Evolutionary conservation across 768 basidiomycete genomes (phyloP), one percentile per base, ranked within the genome.

Genomic region (Pilatotrama ljubarskyi): DNA sequence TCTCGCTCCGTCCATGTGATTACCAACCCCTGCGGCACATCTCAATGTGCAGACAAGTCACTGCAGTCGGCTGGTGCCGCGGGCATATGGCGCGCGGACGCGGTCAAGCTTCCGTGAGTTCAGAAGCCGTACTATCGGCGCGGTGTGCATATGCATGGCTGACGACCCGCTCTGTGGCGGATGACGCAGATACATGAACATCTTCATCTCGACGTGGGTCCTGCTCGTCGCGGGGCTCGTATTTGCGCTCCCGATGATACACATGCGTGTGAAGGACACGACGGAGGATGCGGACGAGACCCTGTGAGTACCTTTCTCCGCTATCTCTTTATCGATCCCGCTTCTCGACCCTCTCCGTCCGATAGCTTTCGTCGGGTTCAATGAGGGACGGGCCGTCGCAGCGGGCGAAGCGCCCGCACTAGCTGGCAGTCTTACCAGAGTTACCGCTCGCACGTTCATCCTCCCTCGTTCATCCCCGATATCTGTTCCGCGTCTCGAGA

Each of bases 31-130:
- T 32, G 26, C 17, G 24, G 9, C 43, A 6, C 32, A 1, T 47
- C 37, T 22, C 32, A 22, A 24, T 17, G 18, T 56, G 42, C 57
- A 75, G 88, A 90, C 64, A 90, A 92, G 69, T 86, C 85, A 2
- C 75, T 91, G 42, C 90, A 91, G 69, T 89, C 87, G 13, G 88
- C 88, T 8, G 90, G 86, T 60, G 89, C 83, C 20, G 90, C 87
- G 2, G 88, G 84, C 40, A 73, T 81, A 15, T 92, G 89, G 88
- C 79, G 84, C 43, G 84, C 83, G 10, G 90, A 92, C 73, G 88
- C 79, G 4, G 76, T 83, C 17, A 70, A 73, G 37, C 65, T 78
- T 22, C 87, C 90, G 86, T 90, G 68, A 71, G 87, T 77, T 26
- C 17, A 55, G 24, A 55, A 18, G 50, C 52, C 20, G 15, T 14